phyloP scores from a whole-genome alignment of 108 stramenopile species.

The Nitzschia sp. region DNA sequence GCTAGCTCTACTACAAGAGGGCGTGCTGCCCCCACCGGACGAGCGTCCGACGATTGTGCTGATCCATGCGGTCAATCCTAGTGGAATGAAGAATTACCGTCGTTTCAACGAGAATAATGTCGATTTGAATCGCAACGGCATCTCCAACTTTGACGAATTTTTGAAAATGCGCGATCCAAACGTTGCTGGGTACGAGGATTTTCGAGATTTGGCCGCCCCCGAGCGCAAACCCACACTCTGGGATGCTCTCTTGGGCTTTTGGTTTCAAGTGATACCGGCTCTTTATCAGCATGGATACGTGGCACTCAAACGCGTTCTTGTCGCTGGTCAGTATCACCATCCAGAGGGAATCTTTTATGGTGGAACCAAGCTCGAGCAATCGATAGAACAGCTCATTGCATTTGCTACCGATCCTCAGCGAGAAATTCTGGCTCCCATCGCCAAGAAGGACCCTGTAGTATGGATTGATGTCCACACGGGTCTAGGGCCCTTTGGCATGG shows the following conservation, averaged over 20 bases:
- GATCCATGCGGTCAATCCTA: slow-evolving; percentile 83
- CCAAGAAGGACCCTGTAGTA: slow-evolving; percentile 25
- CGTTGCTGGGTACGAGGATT: slow-evolving; percentile 53
- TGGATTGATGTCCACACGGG: slow-evolving; percentile 91
- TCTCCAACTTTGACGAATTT: slow-evolving; percentile 44
- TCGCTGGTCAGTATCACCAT: slow-evolving; percentile 79
- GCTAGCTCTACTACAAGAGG: slow-evolving; percentile 48
- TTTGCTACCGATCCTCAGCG: slow-evolving; percentile 28
- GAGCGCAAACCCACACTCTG: slow-evolving; percentile 16
- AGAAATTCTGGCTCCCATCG: slow-evolving; percentile 11
- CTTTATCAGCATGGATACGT: slow-evolving; percentile 48
- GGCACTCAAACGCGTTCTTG: slow-evolving; percentile 61
- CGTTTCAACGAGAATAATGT: slow-evolving; percentile 84
- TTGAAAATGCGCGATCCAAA: slow-evolving; percentile 53
- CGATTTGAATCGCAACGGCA: slow-evolving; percentile 82
- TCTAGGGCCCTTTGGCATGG: slow-evolving; percentile 62
- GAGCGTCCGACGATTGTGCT: slow-evolving; percentile 63
- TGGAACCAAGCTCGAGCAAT: slow-evolving; percentile 57
- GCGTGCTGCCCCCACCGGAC: not conserved
- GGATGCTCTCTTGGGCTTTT: slow-evolving; percentile 28
- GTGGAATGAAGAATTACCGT: slow-evolving; percentile 77
- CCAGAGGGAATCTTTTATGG: slow-evolving; percentile 73
- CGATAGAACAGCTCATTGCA: slow-evolving; percentile 29
- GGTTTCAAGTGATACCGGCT: slow-evolving; percentile 3
- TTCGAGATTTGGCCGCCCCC: slow-evolving; percentile 33